phyloP scores from a whole-genome alignment of 352 stramenopile species.

The Elongisporangium prolatum region DNA sequence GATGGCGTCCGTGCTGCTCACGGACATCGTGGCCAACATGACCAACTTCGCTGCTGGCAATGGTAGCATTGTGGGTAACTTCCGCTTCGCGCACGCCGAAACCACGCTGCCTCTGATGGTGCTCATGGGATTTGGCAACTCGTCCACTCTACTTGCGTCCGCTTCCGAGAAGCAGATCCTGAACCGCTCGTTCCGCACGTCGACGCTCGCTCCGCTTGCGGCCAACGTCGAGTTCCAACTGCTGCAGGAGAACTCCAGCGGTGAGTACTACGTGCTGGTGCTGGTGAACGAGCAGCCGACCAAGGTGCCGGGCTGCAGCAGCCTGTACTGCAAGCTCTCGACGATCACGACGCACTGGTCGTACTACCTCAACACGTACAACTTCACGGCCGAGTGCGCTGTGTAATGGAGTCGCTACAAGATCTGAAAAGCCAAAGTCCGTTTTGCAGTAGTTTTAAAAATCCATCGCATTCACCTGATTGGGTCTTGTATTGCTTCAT shows the following conservation, averaged over 20 bases:
- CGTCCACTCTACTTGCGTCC: slow-evolving; percentile 24
- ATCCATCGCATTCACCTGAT: too few species aligned
- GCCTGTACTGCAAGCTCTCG: slow-evolving; percentile 38
- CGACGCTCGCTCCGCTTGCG: slow-evolving; percentile 51
- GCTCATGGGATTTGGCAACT: slow-evolving; percentile 49
- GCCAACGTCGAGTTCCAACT: slow-evolving; percentile 75
- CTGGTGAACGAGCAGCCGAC: slow-evolving; percentile 32
- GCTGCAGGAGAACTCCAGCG: slow-evolving; percentile 30
- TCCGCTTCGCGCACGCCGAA: slow-evolving; percentile 72
- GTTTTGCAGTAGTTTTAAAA: too few species aligned
- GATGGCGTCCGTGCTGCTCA: slow-evolving; percentile 59
- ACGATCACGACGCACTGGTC: slow-evolving; percentile 44
- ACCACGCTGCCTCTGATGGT: slow-evolving; percentile 67
- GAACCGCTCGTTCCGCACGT: slow-evolving; percentile 47
- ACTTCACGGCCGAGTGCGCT: slow-evolving; percentile 25
- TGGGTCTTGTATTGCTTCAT: too few species aligned
- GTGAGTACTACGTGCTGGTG: slow-evolving; percentile 44
- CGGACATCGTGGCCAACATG: slow-evolving; percentile 49
- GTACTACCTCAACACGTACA: slow-evolving; percentile 46
- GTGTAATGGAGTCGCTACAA: slow-evolving; percentile 9
- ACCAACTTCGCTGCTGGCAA: slow-evolving; percentile 31
- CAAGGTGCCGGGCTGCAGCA: slow-evolving; percentile 32
- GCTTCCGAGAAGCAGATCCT: slow-evolving; percentile 33
- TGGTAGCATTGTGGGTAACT: slow-evolving; percentile 30
- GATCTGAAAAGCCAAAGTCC: too few species aligned